Base-by-base conservation (phyloP, 2,329 filamentous ascomycete species). In the Chaetomium sp. region DNA sequence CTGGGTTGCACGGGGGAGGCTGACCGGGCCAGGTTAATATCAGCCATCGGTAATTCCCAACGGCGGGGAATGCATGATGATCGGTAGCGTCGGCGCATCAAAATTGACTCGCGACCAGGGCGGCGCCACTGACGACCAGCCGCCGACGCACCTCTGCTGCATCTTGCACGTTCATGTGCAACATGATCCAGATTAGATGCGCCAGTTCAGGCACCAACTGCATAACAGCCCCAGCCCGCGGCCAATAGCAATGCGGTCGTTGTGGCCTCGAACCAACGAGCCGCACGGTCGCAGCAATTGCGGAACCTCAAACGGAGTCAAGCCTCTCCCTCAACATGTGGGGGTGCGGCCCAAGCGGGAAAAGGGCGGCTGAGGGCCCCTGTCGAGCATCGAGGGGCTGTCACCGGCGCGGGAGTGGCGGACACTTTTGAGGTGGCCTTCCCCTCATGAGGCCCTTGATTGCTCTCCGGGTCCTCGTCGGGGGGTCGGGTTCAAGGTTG, bases 221-320 rank as follows among this genome's bases (percentile, higher is more conserved):
- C 59, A 62, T 54, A 56, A 56, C 42, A 49, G 45, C 51, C 27
- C 29, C 21, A 21, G 35, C n/a, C 16, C 23, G 27, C 57, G 31
- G 35, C 65, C 58, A 67, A 67, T 65, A 9, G 50, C 13, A n/a
- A n/a, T 33, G 35, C 58, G 27, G 16, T 49, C 23, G 7, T 33
- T 23, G 27, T n/a, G 21, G 47, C 33, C 64, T 64, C 60, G 38
- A 63, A 61, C 64, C 60, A 63, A 66, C 65, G 19, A 21, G 25
- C 60, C 54, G 49, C 49, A 58, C 27, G 55, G 51, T 45, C 38
- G 31, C 25, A 51, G n/a, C 42, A 19, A 19, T 38, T 38, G 13
- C 35, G 35, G 35, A 13, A 38, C 35, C 35, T 38, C 35, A 38
- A 38, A 38, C 35, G 13, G 13, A 35, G 13, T 10, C 10, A 35